A percentile compares a stretch with the other conserved stretches of the same genome.
These are phyloP conservation scores for Microstegium vimineum DNA, from an alignment of 176 grass and related monocot species.

Conservation along the genomic window DNA sequence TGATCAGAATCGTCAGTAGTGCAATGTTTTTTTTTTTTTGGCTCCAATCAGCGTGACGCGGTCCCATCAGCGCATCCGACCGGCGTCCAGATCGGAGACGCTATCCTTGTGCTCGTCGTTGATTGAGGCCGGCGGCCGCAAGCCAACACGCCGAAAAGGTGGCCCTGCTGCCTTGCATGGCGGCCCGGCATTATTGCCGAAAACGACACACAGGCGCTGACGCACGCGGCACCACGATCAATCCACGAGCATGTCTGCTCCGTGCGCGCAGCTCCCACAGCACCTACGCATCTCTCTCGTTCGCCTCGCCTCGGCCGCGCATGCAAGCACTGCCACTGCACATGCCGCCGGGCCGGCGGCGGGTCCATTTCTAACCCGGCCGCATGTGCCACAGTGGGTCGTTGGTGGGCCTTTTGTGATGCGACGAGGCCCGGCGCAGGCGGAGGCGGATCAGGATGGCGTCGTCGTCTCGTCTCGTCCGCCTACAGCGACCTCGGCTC, in stretches of 20 bases:
- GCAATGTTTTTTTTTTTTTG: background rate
- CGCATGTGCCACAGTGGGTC: background rate
- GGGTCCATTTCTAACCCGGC: background rate
- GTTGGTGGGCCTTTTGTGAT: background rate
- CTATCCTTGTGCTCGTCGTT: background rate
- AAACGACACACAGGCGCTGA: slow-evolving; percentile 13
- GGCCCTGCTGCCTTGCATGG: background rate
- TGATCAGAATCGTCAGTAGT: background rate
- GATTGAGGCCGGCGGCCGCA: background rate
- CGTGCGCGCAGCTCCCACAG: background rate
- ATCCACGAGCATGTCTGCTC: background rate
- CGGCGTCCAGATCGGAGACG: background rate
- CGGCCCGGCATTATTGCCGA: background rate
- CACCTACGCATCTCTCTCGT: no score
- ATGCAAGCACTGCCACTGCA: no score
- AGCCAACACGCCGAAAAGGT: background rate
- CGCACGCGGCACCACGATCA: background rate
- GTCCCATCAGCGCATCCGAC: background rate
- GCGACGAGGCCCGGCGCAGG: background rate
- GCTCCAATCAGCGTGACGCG: background rate
- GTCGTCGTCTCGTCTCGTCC: background rate
- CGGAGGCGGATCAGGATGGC: background rate
- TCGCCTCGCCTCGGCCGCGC: no score
- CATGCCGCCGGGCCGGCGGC: background rate
- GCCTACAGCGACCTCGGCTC: background rate